Conservation (phyloP, 2,329 filamentous ascomycete genomes). For the Cladophialophora bantiana region DNA sequence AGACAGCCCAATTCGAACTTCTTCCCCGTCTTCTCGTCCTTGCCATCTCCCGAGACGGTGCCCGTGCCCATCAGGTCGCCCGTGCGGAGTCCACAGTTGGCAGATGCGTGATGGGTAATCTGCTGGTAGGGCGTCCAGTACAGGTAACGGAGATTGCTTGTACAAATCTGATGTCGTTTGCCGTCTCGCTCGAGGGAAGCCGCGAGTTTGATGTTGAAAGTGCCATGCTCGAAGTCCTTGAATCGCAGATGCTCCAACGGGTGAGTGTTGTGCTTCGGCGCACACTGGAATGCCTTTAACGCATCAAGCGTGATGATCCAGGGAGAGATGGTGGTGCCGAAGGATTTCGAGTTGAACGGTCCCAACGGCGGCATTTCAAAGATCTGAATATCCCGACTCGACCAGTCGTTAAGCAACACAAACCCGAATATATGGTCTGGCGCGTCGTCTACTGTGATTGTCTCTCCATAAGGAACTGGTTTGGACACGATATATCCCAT, state of each 20-base stretch:
- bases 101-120: constrained; percentile 39
- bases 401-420: constrained; percentile 52
- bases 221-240: constrained; percentile 24
- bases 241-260: constrained; percentile 29
- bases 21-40: constrained; percentile 23
- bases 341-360: constrained; percentile 66
- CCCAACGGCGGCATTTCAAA: constrained; percentile 68
- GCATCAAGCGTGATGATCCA: constrained; percentile 68
- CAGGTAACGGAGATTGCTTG: constrained; percentile 41
- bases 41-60: constrained; percentile 37
- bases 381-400: constrained; percentile 64
- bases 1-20: constrained; percentile 32
- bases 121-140: constrained; percentile 44
- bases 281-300: constrained; percentile 45
- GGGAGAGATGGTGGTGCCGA: constrained; percentile 64
- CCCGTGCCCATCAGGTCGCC: constrained; percentile 43
- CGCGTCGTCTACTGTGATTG: constrained; percentile 51
- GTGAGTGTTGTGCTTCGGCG: constrained; percentile 21
- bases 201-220: constrained; percentile 32
- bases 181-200: constrained; percentile 33
- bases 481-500: constrained; percentile 55
- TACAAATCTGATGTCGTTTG: constrained; percentile 34
- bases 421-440: constrained; percentile 67
- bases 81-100: constrained; percentile 38
- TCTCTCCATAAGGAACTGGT: constrained; percentile 49